Base-by-base conservation (phyloP, 495 filamentous ascomycete species). In the Talaromyces stipitatus region DNA sequence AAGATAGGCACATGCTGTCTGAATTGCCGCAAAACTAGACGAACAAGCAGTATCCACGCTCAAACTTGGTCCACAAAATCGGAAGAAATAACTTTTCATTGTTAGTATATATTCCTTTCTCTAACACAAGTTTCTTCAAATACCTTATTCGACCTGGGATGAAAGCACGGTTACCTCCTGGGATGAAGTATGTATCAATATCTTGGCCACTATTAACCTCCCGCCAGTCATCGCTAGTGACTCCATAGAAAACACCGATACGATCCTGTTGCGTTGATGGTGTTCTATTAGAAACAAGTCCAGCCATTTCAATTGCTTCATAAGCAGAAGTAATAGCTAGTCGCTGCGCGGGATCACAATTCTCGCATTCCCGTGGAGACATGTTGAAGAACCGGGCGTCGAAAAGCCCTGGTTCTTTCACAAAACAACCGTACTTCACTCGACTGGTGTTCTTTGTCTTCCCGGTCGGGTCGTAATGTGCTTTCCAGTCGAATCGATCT, bases 21-120 rank as follows among this genome's bases (percentile, higher is more conserved):
- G 82, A 16, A 66, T 59, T 11, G 64, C 48, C 80, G 76, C 57
- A 75, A 84, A 23, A 29, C 68, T 68, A 0, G 82, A 88, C 14
- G 85, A 88, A 62, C 89, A 92, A 14, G 88, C 89, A 0, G 88
- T 89, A 61, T 92, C 89, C 29, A 91, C 75, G 60, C 78, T 85
- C 66, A 83, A 80, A 50, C 82, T 87, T 1, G 86, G 86, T 2
- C 88, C 89, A 38, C 76, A 80, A 62, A 85, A 87, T 27, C 80
- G 82, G 58, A 88, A 85, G 63, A 84, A 83, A 54, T 77, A 77
- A 5, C 62, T 90, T 62, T 14, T 36, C 9, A n/a, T 8, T 14
- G 5, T 36, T 4, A 36, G 5, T 36, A 14, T 36, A n/a, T 4
- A 36, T 14, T 32, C 4, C 12, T 3, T 36, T 14, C 4, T 4